Percentiles rank a stretch among this genome's conserved stretches.
Evolutionary conservation across 441 rosid species (phyloP).

Genomic region (Euphorbia neoarborescens): DNA sequence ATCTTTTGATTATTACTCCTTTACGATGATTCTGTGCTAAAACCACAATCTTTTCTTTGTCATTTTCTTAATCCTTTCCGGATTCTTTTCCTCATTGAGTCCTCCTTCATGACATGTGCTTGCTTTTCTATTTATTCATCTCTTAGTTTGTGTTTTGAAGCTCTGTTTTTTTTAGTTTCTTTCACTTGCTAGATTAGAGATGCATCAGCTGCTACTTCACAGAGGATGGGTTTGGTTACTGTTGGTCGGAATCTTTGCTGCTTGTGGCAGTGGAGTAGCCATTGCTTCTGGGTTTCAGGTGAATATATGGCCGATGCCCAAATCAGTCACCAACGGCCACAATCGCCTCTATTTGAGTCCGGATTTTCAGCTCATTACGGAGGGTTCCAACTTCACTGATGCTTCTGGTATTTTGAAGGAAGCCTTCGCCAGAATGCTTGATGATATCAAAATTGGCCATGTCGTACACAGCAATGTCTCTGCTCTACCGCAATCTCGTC

Average conservation of each 20-base stretch:
- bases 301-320: constrained; percentile 60
- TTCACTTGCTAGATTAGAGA: background rate
- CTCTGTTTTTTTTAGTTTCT: background rate
- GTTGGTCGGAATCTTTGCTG: constrained; percentile 8
- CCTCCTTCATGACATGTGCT: too few relatives aligned
- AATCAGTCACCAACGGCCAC: constrained; percentile 34
- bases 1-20: too few relatives aligned
- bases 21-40: too few relatives aligned
- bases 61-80: background rate
- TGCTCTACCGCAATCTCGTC: constrained; percentile 17
- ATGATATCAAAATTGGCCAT: constrained; percentile 31
- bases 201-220: background rate
- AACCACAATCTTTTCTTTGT: background rate
- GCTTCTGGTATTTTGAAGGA: constrained; percentile 39
- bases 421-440: constrained; percentile 45
- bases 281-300: background rate
- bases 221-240: constrained; percentile 6
- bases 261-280: background rate
- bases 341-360: constrained; percentile 25
- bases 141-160: background rate
- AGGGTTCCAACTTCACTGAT: constrained; percentile 34
- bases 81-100: background rate
- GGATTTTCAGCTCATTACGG: constrained; percentile 34
- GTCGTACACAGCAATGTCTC: constrained; percentile 35
- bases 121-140: background rate